Base-by-base conservation (phyloP, 331 rosid genomes). In the Cucumis variabilis region DNA sequence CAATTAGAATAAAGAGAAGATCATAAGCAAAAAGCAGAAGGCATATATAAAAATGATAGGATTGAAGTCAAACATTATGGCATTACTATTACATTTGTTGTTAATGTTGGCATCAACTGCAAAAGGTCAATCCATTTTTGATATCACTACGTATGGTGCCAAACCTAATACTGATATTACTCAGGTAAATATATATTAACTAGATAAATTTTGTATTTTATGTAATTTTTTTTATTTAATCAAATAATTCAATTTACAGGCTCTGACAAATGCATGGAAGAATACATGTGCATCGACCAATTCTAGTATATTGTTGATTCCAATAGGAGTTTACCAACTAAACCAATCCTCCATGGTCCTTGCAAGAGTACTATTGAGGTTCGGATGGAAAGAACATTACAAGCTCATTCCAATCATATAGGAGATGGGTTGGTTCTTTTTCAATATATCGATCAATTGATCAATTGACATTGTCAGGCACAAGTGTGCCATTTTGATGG, bases 261-360 rank as follows among this genome's bases (percentile, higher is more conserved):
- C 91, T 20, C 86, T 93, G 37, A 16, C 55, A 30, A 68, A 8
- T 15, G 92, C 91, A 11, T 94, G 95, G 96, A 91, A 85, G 53
- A 90, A 44, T 12, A 96, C 95, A 65, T 92, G 96, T 84, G 88
- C 83, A n/a, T 86, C 92, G 24, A 6, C 70, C 2, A 60, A 13
- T 21, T 6, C 58, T 4, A 85, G 84, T 19, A 28, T 30, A 71
- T 89, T 33, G 68, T 27, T 92, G 58, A 28, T 85, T 63, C 87
- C 93, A 0, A 27, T 19, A 9, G 94, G 91, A 16, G 67, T 91
- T 19, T 82, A 71, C 48, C 48, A 30, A 30, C 16, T 71, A 71
- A 71, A 1, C 3, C 14, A 71, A 16, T 17, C 77, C 23, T 37
- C 44, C 6, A 4, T 37, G 44, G 44, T 37, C 44, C 44, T 37